Evolutionary conservation across 352 stramenopile species (phyloP), one percentile per base, ranked within the genome.

Genomic region (Phytophthora pseudosyringae): DNA sequence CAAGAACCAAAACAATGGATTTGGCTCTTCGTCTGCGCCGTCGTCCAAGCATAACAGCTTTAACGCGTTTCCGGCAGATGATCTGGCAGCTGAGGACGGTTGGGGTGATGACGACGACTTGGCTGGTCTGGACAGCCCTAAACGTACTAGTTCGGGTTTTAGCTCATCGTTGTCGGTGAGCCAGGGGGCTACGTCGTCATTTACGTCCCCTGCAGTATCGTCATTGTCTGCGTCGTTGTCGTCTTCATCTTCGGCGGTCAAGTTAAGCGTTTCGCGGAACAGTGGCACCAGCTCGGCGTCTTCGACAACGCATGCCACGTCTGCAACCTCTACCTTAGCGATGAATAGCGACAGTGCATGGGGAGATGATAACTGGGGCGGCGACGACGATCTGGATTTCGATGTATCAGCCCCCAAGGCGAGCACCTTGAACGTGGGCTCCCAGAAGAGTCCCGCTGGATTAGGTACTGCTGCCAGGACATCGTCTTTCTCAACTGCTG

Each of bases 291-390:
- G 44, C 16, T 50, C 40, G 6, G 25, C 43, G 3, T 41, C 46
- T 26, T 60, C 57, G 4, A 26, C 60, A 31, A 58, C 38, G 32
- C 41, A 64, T 39, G 57, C 65, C 38, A 67, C 56, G 26, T 26
- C 59, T 41, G 15, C 43, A 21, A 44, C 70, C 0, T 73, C 73
- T 26, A 49, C 50, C 0, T 73, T 78, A 36, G 47, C 77, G 25
- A 76, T 84, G 38, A 63, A 69, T 38, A 66, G 57, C 36, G 75
- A 80, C 28, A 78, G 50, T 26, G 78, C 55, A 3, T 91, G 84
- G 84, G 80, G 71, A 10, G 75, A 90, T 45, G 84, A 91, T 39
- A 90, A 82, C 51, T 93, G 82, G 82, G 84, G 81, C 25, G 80
- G 59, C 18, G 76, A 84, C 33, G 75, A 83, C 52, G 78, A 87